These are phyloP conservation scores for Miscanthus lutarioriparius DNA, from an alignment of 176 grass and related monocot genomes.

Conservation along the genomic window DNA sequence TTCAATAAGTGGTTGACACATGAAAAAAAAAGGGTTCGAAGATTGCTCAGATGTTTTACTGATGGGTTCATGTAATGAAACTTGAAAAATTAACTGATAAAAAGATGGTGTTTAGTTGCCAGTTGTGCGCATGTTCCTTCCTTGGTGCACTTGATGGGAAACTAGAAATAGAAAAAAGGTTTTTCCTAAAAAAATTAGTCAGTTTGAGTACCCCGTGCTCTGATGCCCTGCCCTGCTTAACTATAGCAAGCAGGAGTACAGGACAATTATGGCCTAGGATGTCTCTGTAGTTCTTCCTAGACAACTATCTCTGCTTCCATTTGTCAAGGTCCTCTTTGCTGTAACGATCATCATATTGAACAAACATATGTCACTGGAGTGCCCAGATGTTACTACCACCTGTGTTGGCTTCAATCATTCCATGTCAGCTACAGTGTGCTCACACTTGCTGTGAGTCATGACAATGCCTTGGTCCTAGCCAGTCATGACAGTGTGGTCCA, in stretches of 20 bases:
- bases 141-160: neutral
- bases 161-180: neutral
- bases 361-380: neutral
- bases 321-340: neutral
- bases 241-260: neutral
- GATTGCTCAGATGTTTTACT: neutral
- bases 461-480: neutral
- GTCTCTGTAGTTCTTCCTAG: neutral
- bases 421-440: neutral
- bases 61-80: neutral
- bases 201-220: neutral
- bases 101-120: neutral
- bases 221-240: neutral
- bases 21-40: neutral
- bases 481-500: no score
- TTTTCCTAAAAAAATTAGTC: neutral
- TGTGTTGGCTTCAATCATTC: neutral
- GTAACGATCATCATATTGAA: neutral
- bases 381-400: neutral
- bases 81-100: neutral
- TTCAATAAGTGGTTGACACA: neutral
- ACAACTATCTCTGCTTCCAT: neutral
- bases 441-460: neutral
- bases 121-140: neutral
- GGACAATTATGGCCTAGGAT: neutral